phyloP scores from a whole-genome alignment of 2,329 filamentous ascomycete genomes.

The Aureobasidium sp. region DNA sequence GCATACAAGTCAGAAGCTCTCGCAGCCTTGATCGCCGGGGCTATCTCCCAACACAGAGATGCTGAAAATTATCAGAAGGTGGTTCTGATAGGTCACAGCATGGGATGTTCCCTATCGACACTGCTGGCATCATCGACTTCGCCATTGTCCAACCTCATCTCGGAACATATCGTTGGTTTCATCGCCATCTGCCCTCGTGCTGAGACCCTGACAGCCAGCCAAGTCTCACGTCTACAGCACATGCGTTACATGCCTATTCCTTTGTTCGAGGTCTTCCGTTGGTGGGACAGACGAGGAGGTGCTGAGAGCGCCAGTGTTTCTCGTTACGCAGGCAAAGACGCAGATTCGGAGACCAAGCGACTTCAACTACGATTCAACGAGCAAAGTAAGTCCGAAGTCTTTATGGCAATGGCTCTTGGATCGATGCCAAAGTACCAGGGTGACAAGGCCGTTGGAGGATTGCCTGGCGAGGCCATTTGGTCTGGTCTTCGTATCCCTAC shows the following conservation, averaged over 20 bases:
- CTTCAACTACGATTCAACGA: conserved; percentile 70
- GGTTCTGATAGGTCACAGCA: conserved; percentile 79
- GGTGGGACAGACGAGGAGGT: conserved; percentile 74
- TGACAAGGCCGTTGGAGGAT: conserved; percentile 51
- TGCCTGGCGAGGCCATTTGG: conserved; percentile 69
- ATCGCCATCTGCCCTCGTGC: conserved; percentile 76
- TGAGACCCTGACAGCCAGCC: conserved; percentile 39
- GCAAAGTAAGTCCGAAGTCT: conserved; percentile 76
- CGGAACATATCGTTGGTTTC: conserved; percentile 63
- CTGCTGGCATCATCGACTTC: conserved; percentile 59
- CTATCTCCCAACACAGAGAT: conserved; percentile 68
- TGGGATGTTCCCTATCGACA: conserved; percentile 75
- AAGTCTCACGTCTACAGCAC: conserved; percentile 44
- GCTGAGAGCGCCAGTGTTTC: conserved; percentile 68
- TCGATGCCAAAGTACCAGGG: conserved; percentile 55
- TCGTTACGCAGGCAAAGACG: conserved; percentile 64
- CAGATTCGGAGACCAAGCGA: conserved; percentile 58
- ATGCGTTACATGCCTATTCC: conserved; percentile 63
- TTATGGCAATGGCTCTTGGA: conserved; percentile 73
- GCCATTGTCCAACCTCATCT: conserved; percentile 46
- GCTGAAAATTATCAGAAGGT: conserved; percentile 59
- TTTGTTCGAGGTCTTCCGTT: conserved; percentile 69
- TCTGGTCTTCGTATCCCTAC: conserved; percentile 63
- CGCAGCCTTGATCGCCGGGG: conserved; percentile 63
- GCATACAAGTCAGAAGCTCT: conserved; percentile 76